Conservation (phyloP, 2,329 filamentous ascomycete genomes). For the Fusarium illudens region DNA sequence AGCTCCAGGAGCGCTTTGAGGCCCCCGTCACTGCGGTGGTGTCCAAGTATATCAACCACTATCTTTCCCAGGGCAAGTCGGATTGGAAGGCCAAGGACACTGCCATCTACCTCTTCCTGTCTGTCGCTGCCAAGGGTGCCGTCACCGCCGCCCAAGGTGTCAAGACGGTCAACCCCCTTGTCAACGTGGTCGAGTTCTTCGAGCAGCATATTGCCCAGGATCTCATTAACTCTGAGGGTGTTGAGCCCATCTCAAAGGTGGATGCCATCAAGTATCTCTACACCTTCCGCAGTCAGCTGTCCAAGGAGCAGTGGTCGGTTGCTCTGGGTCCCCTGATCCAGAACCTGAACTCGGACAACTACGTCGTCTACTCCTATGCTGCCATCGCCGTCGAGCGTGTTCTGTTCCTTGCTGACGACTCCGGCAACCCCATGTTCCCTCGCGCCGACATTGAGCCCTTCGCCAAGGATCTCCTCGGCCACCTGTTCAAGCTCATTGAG, state of each 20-base stretch:
- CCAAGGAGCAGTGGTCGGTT: conserved; percentile 88
- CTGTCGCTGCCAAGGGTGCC: conserved; percentile 90
- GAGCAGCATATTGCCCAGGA: conserved; percentile 92
- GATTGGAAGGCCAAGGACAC: conserved; percentile 99
- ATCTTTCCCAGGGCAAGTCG: conserved; percentile 78
- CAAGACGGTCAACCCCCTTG: conserved; percentile 84
- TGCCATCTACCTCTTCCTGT: conserved; percentile 94
- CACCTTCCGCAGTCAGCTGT: conserved; percentile 93
- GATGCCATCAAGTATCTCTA: conserved; percentile 99
- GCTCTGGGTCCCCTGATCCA: conserved; percentile 91
- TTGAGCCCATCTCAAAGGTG: conserved; percentile 90
- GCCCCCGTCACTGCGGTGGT: conserved; percentile 86
- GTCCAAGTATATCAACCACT: conserved; percentile 85
- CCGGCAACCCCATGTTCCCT: conserved; percentile 80
- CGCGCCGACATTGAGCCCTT: conserved; percentile 81
- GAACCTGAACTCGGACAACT: conserved; percentile 88
- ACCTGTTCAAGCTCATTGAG: conserved; percentile 91
- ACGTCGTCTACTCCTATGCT: conserved; percentile 97
- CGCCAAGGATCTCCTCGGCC: conserved; percentile 84
- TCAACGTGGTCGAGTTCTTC: conserved; percentile 95
- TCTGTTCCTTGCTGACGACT: conserved; percentile 80
- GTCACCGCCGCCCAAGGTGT: conserved; percentile 90
- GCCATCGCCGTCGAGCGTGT: conserved; percentile 96
- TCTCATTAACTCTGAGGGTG: conserved; percentile 72
- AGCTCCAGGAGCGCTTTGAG: conserved; percentile 90